These are phyloP conservation scores for Volvox carteri DNA, from an alignment of 163 green algal species.

Conservation along the genomic window DNA sequence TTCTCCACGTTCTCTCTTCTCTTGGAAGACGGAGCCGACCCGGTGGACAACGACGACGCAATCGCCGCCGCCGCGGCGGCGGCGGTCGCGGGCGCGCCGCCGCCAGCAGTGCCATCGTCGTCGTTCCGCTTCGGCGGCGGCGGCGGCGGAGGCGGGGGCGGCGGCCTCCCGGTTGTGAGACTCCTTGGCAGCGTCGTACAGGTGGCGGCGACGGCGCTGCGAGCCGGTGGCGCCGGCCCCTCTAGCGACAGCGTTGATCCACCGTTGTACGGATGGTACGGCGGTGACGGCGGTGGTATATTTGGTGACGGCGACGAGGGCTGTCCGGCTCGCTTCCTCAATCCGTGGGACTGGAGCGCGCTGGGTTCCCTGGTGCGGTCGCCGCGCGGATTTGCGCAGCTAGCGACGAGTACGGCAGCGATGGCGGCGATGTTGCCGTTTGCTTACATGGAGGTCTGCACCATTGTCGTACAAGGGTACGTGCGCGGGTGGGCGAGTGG, in stretches of 20 bases:
- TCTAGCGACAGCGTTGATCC: constrained; percentile 43
- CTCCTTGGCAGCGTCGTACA: constrained; percentile 18
- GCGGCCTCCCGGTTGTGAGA: constrained; percentile 35
- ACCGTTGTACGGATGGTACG: too few species aligned
- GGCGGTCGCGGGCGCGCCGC: too few species aligned
- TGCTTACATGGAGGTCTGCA: constrained; percentile 82
- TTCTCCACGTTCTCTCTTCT: constrained; percentile 79
- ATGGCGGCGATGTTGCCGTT: constrained; percentile 83
- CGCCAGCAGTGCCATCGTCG: background rate
- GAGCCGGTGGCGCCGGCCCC: background rate
- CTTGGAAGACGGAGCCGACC: constrained; percentile 65
- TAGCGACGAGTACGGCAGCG: constrained; percentile 61
- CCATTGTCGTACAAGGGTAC: constrained; percentile 71
- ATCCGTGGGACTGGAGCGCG: constrained; percentile 31
- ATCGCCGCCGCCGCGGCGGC: constrained; percentile 24
- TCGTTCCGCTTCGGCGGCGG: background rate
- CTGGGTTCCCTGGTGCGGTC: constrained; percentile 54
- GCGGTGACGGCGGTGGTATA: background rate
- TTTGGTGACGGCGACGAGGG: background rate
- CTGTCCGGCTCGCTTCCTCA: background rate
- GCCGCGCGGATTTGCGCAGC: constrained; percentile 51
- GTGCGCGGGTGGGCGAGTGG: too few species aligned
- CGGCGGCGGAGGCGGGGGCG: background rate
- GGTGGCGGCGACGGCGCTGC: background rate
- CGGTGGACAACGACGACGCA: background rate